Base-by-base conservation (phyloP, 768 basidiomycete species). In the Hygrocybe coccinea region DNA sequence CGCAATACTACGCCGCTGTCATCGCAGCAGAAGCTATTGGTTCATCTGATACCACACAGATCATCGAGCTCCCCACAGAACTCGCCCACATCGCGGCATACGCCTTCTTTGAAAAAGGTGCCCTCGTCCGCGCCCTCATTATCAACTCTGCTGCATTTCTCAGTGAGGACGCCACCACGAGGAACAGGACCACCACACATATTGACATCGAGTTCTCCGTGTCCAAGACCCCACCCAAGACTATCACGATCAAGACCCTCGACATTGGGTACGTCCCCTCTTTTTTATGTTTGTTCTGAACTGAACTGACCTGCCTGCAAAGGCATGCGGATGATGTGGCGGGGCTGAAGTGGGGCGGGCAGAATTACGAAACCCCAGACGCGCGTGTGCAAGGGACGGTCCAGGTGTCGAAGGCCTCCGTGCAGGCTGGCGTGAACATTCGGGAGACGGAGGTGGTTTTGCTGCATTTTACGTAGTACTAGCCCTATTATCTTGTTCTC, bases 1-100 rank as follows among this genome's bases (percentile, higher is more conserved):
- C 86, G 0, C 71, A 78, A 17, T 89, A 87, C 66, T 87, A 87
- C 59, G 81, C 78, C 0, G 83, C 80, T 3, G 75, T 87, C 55
- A 75, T 86, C 39, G 76, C 78, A 37, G 80, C 77, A 7, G 83
- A 83, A 67, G 77, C 80, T 19, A 77, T 85, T 36, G 82, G 84
- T 9, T 58, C 63, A 11, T 74, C 68, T n/a, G 76, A 77, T 5
- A 60, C 61, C 5, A 69, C 76, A 1, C 68, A 67, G 39, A 69
- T 76, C 19, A 62, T 75, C 10, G 84, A 88, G 65, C 68, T 87
- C 29, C 56, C 55, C 12, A 69, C 85, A n/a, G 62, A 75, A 58
- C 67, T 81, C 58, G 47, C 74, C 1, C 69, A 74, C 22, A 64
- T 86, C 34, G 70, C 83, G 15, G 86, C 82, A 33, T 87, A 87